These are phyloP conservation scores for Fistulinella prunicolor DNA, from an alignment of 768 basidiomycete species.

Conservation along the genomic window DNA sequence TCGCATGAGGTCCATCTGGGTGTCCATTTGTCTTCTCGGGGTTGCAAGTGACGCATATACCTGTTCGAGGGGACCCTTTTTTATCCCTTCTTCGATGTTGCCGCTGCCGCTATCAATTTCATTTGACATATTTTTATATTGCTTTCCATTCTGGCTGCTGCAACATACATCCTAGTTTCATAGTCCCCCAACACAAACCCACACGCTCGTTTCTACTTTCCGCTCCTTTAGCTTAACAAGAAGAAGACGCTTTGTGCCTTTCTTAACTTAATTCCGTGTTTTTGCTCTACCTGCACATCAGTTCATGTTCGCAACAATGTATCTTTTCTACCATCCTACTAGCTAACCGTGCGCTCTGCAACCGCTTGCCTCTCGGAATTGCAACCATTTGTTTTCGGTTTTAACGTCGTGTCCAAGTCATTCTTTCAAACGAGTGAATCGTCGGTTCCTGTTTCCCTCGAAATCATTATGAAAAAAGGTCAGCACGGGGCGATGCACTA, in stretches of 20 bases:
- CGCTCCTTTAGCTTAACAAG: neutral
- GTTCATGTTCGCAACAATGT: neutral
- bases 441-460: no score
- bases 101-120: neutral
- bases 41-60: conserved; percentile 9
- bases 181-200: neutral
- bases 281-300: neutral
- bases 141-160: neutral
- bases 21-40: no score
- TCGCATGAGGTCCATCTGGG: conserved; percentile 10
- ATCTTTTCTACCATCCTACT: neutral
- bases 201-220: neutral
- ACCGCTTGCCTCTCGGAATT: neutral
- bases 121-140: neutral
- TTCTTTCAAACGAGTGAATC: no score
- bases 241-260: no score
- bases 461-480: no score
- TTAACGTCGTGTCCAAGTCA: no score
- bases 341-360: neutral
- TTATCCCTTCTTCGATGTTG: neutral
- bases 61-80: neutral
- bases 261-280: neutral
- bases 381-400: no score
- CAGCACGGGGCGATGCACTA: no score
- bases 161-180: conserved; percentile 11